phyloP scores from a whole-genome alignment of 345 rosid genomes.

The Gossypium arboreum region DNA sequence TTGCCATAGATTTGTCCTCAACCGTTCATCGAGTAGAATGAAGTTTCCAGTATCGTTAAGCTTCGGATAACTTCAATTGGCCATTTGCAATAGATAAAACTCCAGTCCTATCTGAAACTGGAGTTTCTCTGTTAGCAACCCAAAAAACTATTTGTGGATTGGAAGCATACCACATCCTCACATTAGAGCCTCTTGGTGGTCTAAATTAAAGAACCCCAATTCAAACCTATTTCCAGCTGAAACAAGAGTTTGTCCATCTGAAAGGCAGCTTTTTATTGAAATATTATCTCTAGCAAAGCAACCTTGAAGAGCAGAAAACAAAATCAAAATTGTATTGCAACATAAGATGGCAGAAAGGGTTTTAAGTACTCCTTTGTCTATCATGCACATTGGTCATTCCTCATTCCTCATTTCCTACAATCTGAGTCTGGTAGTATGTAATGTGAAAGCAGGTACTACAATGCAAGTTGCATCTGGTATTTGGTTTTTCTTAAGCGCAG shows the following conservation, averaged over 20 bases:
- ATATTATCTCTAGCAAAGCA: background rate
- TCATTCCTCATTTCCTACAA: too few relatives aligned
- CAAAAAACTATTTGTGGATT: too few relatives aligned
- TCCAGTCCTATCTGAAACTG: background rate
- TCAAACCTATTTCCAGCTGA: slow-evolving; percentile 26
- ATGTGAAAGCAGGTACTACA: too few relatives aligned
- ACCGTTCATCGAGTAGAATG: background rate
- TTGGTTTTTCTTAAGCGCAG: too few relatives aligned
- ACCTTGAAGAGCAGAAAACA: background rate
- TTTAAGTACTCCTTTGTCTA: background rate
- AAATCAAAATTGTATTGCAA: background rate
- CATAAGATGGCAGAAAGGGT: background rate
- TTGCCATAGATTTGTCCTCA: background rate
- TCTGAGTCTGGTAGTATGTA: too few relatives aligned
- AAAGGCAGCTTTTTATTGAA: background rate
- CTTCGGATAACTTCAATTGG: slow-evolving; percentile 10
- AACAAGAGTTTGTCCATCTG: slow-evolving; percentile 18
- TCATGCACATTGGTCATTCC: too few relatives aligned
- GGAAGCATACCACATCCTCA: too few relatives aligned
- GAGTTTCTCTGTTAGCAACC: too few relatives aligned
- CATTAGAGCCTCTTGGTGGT: too few relatives aligned
- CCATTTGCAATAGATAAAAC: slow-evolving; percentile 17
- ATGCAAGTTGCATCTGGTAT: too few relatives aligned
- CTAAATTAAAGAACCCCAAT: too few relatives aligned
- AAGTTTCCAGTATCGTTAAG: slow-evolving; percentile 8